These are phyloP conservation scores for Pseudozyma hubeiensis DNA, from an alignment of 1,284 basidiomycete genomes.

Conservation along the genomic window DNA sequence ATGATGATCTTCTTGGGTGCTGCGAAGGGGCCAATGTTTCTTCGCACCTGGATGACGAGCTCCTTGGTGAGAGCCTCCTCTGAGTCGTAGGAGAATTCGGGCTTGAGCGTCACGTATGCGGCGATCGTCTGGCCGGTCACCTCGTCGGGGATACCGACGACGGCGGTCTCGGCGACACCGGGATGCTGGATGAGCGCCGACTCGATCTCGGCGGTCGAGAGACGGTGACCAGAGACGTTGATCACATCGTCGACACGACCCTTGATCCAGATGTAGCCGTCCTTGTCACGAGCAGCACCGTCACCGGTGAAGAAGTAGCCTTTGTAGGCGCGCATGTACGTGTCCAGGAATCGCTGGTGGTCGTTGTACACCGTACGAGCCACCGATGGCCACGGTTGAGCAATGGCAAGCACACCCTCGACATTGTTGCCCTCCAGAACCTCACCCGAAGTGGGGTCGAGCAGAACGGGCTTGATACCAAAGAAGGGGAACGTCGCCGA, in stretches of 20 bases:
- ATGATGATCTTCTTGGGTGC: conserved; percentile 88
- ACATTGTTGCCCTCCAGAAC: conserved; percentile 84
- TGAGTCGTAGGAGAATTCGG: conserved; percentile 80
- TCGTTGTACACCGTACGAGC: conserved; percentile 94
- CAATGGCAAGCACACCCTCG: conserved; percentile 90
- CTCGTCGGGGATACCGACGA: conserved; percentile 66
- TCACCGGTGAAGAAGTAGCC: conserved; percentile 94
- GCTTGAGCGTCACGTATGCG: conserved; percentile 73
- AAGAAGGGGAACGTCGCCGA: conserved; percentile 98
- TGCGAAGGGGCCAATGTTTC: conserved; percentile 75
- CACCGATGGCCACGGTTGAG: conserved; percentile 92
- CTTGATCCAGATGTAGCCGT: conserved; percentile 92
- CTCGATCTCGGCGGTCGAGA: conserved; percentile 98
- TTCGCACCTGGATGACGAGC: conserved; percentile 88
- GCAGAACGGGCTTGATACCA: conserved; percentile 87
- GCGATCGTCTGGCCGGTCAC: conserved; percentile 67
- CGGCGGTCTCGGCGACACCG: conserved; percentile 93
- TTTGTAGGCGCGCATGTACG: conserved; percentile 82
- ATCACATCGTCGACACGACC: conserved; percentile 89
- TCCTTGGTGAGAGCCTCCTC: conserved; percentile 84
- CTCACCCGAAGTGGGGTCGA: conserved; percentile 84
- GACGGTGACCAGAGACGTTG: conserved; percentile 86
- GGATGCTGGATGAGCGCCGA: conserved; percentile 91
- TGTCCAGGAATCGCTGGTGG: conserved; percentile 90
- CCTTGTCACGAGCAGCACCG: conserved; percentile 90